A percentile compares a stretch with the other conserved stretches of the same genome.
Conservation (phyloP, 2,329 filamentous ascomycete genomes). For the Fusarium sp. region DNA sequence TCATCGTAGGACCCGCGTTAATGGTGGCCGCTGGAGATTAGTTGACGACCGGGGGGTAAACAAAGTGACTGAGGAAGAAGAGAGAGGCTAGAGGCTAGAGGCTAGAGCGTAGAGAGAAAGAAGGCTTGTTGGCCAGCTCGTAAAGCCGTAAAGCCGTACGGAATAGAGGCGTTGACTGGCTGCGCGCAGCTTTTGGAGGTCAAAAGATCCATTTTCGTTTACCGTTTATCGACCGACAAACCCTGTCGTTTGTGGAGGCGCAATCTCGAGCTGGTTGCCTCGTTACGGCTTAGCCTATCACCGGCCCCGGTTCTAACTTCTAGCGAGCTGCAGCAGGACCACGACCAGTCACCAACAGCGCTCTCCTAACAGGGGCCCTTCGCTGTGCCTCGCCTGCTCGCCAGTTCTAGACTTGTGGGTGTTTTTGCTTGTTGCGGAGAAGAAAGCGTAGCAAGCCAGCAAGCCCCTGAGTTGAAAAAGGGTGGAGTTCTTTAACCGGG, state of each 20-base stretch:
- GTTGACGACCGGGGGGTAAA: background rate
- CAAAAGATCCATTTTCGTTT: constrained; percentile 34
- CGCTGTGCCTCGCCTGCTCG: too few species aligned
- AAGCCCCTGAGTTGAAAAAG: constrained; percentile 9
- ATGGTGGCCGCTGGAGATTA: background rate
- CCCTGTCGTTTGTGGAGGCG: constrained; percentile 6
- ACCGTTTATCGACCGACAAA: constrained; percentile 24
- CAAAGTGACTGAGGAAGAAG: too few species aligned
- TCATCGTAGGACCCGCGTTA: background rate
- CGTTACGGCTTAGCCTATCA: constrained; percentile 16
- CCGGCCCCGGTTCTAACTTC: background rate
- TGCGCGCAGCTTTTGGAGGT: background rate
- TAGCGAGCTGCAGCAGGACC: too few species aligned
- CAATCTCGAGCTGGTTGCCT: constrained; percentile 22
- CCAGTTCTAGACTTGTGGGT: constrained; percentile 1
- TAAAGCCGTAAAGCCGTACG: background rate
- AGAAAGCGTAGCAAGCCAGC: too few species aligned
- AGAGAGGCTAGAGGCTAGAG: too few species aligned
- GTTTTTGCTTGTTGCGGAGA: background rate
- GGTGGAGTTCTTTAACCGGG: background rate
- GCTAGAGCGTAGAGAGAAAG: too few species aligned
- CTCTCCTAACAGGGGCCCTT: constrained; percentile 4
- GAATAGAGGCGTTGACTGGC: background rate
- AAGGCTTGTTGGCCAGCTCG: background rate
- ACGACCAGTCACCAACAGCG: too few species aligned